phyloP scores from a whole-genome alignment of 2,329 filamentous ascomycete genomes.

The Mariannaea elegans region DNA sequence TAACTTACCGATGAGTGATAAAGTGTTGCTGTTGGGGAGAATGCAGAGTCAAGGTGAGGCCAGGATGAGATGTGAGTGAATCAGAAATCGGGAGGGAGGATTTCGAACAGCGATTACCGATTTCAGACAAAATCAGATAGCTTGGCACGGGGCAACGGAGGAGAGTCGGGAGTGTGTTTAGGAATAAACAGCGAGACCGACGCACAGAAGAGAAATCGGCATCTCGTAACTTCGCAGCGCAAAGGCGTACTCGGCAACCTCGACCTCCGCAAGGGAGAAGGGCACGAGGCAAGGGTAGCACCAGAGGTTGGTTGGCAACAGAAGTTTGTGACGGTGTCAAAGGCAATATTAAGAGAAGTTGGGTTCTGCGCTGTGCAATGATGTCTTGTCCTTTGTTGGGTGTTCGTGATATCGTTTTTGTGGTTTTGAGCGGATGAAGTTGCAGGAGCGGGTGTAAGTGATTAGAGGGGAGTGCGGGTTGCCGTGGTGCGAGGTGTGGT shows the following conservation, averaged over 20 bases:
- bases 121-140: conserved; percentile 22
- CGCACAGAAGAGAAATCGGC: background rate
- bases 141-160: conserved; percentile 17
- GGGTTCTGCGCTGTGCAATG: conserved; percentile 14
- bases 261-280: conserved; percentile 6
- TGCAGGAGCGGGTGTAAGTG: conserved; percentile 25
- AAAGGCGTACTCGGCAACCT: conserved; percentile 12
- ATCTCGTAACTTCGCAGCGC: conserved; percentile 11
- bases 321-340: background rate
- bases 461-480: conserved; percentile 19
- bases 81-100: conserved; percentile 27
- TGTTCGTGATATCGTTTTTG: conserved; percentile 13
- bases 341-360: conserved; percentile 4
- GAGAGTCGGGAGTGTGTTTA: conserved; percentile 32
- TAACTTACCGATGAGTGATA: conserved; percentile 31
- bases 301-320: conserved; percentile 1
- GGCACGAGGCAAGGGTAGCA: conserved; percentile 18
- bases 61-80: conserved; percentile 27
- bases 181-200: conserved; percentile 27
- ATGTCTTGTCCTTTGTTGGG: conserved; percentile 14
- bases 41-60: conserved; percentile 14
- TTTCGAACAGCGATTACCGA: conserved; percentile 27
- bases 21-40: conserved; percentile 11
- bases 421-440: conserved; percentile 4
- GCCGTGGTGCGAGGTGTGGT: conserved; percentile 30